Evolutionary conservation across 768 basidiomycete genomes (phyloP).

Genomic region (Porphyrellus cyaneotinctus): DNA sequence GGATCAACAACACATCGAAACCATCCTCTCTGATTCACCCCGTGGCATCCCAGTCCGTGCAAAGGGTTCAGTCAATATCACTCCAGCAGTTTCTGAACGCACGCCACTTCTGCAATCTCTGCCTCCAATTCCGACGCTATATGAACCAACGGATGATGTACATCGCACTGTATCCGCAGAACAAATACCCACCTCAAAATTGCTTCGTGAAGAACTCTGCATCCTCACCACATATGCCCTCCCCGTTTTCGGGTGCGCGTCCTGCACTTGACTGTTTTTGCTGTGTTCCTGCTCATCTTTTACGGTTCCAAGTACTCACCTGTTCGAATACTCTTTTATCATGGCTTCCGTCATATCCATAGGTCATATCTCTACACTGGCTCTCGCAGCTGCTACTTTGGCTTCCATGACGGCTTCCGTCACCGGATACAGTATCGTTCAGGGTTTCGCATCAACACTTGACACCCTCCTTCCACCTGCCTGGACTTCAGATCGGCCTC

Average conservation of each 20-base stretch:
- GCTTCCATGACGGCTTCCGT: slow-evolving; percentile 72
- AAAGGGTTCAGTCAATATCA: not conserved
- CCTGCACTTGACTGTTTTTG: not conserved
- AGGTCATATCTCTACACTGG: slow-evolving; percentile 86
- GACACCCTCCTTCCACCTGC: slow-evolving; percentile 94
- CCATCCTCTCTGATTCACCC: slow-evolving; percentile 14
- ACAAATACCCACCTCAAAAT: slow-evolving; percentile 20
- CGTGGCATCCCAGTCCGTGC: slow-evolving; percentile 17
- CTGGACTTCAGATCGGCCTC: slow-evolving; percentile 85
- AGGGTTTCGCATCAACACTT: slow-evolving; percentile 78
- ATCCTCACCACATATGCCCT: slow-evolving; percentile 62
- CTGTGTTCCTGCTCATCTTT: not conserved
- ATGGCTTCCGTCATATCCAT: slow-evolving; percentile 82
- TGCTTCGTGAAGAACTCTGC: slow-evolving; percentile 55
- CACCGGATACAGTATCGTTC: slow-evolving; percentile 57
- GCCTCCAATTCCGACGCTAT: slow-evolving; percentile 53
- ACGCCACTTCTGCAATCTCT: slow-evolving; percentile 51
- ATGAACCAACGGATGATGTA: slow-evolving; percentile 40
- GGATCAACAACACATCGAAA: slow-evolving; percentile 3
- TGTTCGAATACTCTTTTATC: slow-evolving; percentile 84
- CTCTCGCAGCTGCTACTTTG: slow-evolving; percentile 78
- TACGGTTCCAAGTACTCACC: slow-evolving; percentile 51
- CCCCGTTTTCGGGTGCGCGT: slow-evolving; percentile 68
- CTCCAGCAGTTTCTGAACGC: slow-evolving; percentile 35
- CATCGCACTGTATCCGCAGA: slow-evolving; percentile 11